Conservation (phyloP, 441 rosid genomes). For the Breynia disticha region DNA sequence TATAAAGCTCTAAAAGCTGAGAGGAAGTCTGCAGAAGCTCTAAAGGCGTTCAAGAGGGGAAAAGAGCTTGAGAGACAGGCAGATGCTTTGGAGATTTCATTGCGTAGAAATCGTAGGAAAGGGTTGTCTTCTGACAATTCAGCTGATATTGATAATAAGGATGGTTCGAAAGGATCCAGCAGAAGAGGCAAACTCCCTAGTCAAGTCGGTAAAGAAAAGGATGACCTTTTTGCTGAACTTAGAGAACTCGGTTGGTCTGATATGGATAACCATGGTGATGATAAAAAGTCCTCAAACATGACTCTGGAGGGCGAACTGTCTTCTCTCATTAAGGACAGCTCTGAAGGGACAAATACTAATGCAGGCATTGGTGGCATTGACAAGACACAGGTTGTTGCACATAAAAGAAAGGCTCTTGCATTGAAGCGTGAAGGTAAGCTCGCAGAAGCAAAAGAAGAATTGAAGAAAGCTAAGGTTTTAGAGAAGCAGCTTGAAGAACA, state of each 20-base stretch:
- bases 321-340: slow-evolving; percentile 58
- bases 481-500: slow-evolving; percentile 90
- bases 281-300: slow-evolving; percentile 33
- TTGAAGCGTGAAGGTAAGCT: slow-evolving; percentile 91
- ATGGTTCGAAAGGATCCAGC: slow-evolving; percentile 33
- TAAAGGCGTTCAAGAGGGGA: slow-evolving; percentile 83
- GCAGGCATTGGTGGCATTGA: slow-evolving; percentile 31
- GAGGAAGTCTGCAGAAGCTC: slow-evolving; percentile 80
- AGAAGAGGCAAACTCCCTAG: slow-evolving; percentile 30
- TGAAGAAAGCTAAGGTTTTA: slow-evolving; percentile 75
- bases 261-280: slow-evolving; percentile 37
- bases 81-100: slow-evolving; percentile 52
- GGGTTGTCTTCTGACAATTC: slow-evolving; percentile 24
- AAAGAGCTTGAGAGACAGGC: slow-evolving; percentile 94
- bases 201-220: slow-evolving; percentile 36
- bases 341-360: slow-evolving; percentile 28
- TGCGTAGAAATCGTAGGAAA: slow-evolving; percentile 53
- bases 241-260: slow-evolving; percentile 85
- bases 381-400: slow-evolving; percentile 54
- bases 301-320: slow-evolving; percentile 80
- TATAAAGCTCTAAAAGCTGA: slow-evolving; percentile 63
- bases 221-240: slow-evolving; percentile 61
- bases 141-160: slow-evolving; percentile 34
- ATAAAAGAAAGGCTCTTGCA: slow-evolving; percentile 67
- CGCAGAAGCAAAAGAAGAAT: slow-evolving; percentile 92